Conservation (phyloP, 495 filamentous ascomycete genomes). For the Letharia columbiana region DNA sequence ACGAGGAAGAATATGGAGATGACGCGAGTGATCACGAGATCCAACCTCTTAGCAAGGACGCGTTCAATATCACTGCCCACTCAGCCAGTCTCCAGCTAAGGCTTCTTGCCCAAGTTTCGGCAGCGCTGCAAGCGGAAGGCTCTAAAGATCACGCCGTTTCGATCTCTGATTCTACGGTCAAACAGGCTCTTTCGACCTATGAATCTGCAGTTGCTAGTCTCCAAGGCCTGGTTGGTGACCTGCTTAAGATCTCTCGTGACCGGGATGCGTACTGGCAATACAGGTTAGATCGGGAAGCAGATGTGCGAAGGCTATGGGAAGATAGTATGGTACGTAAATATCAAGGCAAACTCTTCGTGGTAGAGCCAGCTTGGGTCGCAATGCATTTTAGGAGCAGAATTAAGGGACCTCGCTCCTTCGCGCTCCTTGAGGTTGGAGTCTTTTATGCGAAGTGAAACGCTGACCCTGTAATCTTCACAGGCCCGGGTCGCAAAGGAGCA, state of each 20-base stretch:
- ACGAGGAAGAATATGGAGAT: conserved; percentile 80
- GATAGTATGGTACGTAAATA: conserved; percentile 64
- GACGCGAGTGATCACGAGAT: conserved; percentile 71
- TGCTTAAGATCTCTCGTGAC: conserved; percentile 84
- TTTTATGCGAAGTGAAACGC: neutral
- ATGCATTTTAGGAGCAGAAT: neutral
- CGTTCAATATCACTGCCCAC: conserved; percentile 90
- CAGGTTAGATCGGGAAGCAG: conserved; percentile 76
- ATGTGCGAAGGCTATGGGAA: conserved; percentile 91
- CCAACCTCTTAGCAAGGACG: conserved; percentile 69
- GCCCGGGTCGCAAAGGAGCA: conserved; percentile 85
- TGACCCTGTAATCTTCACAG: neutral
- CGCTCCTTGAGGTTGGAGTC: neutral
- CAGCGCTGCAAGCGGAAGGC: conserved; percentile 68
- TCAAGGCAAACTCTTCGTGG: neutral
- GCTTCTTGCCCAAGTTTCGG: conserved; percentile 71
- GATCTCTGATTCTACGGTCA: conserved; percentile 64
- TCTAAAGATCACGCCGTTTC: conserved; percentile 56
- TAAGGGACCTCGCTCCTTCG: neutral
- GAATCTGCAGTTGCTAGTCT: conserved; percentile 82
- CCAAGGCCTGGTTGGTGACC: conserved; percentile 75
- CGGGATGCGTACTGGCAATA: conserved; percentile 96
- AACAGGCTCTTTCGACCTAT: conserved; percentile 77
- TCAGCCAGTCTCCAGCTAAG: conserved; percentile 90
- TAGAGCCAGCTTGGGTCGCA: neutral